Conservation (phyloP, 2,329 filamentous ascomycete genomes). For the Microdochium nivale region DNA sequence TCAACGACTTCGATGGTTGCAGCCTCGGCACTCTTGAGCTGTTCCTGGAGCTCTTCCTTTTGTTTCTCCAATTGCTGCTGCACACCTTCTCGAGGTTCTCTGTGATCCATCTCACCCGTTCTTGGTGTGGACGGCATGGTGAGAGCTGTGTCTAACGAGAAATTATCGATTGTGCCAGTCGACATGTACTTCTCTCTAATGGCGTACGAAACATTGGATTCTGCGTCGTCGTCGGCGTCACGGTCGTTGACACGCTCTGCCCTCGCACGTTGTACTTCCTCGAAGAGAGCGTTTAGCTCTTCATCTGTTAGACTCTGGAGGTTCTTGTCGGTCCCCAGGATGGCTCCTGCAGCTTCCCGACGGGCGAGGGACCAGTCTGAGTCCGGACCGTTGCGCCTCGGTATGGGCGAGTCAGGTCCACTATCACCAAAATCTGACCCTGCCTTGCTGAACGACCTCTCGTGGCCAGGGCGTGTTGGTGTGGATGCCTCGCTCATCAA, state of each 20-base stretch:
- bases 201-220: conserved; percentile 82
- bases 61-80: conserved; percentile 75
- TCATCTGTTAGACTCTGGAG: conserved; percentile 87
- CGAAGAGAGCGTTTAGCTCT: conserved; percentile 85
- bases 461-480: conserved; percentile 59
- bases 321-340: conserved; percentile 85
- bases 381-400: conserved; percentile 62
- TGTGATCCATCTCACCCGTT: conserved; percentile 67
- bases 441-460: conserved; percentile 70
- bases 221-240: conserved; percentile 80
- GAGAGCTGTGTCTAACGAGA: conserved; percentile 86
- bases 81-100: conserved; percentile 71
- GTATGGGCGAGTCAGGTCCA: conserved; percentile 71
- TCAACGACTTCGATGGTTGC: conserved; percentile 74
- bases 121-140: conserved; percentile 92
- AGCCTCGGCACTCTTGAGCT: conserved; percentile 66
- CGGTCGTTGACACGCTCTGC: conserved; percentile 64
- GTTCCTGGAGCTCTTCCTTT: conserved; percentile 73
- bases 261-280: conserved; percentile 83
- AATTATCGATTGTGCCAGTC: conserved; percentile 89
- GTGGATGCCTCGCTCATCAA: conserved; percentile 50
- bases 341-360: conserved; percentile 83
- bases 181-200: conserved; percentile 93
- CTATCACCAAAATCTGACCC: conserved; percentile 73
- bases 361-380: conserved; percentile 93